phyloP scores from a whole-genome alignment of 352 stramenopile species.

The Pythium apleroticum region DNA sequence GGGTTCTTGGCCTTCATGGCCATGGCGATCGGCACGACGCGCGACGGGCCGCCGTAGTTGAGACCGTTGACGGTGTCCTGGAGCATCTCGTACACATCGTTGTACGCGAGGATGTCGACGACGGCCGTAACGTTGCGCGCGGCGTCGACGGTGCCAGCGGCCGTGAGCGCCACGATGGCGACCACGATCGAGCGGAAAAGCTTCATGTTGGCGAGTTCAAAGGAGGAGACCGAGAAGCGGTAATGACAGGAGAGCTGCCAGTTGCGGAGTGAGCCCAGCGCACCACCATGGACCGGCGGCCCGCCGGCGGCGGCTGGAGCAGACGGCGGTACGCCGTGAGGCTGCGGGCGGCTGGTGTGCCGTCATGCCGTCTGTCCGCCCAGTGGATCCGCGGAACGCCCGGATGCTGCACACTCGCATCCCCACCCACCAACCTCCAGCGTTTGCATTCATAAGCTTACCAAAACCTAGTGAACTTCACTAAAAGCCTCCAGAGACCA shows the following conservation, averaged over 20 bases:
- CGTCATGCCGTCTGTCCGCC: background rate
- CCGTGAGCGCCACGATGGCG: slow-evolving; percentile 27
- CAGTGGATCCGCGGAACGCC: slow-evolving; percentile 3
- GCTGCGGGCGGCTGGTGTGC: background rate
- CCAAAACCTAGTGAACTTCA: too few relatives aligned
- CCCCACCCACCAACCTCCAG: background rate
- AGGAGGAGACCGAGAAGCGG: background rate
- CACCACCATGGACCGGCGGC: background rate
- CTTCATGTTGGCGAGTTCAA: slow-evolving; percentile 33
- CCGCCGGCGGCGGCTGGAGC: background rate
- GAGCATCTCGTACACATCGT: slow-evolving; percentile 81
- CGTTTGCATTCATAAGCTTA: slow-evolving; percentile 1
- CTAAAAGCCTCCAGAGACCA: background rate
- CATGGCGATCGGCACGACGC: slow-evolving; percentile 62
- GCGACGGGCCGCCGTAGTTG: slow-evolving; percentile 69
- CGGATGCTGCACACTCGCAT: background rate
- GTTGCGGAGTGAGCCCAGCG: slow-evolving; percentile 1
- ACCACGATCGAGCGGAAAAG: slow-evolving; percentile 31
- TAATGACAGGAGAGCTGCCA: slow-evolving; percentile 20
- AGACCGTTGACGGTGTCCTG: slow-evolving; percentile 62
- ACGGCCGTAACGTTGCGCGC: slow-evolving; percentile 44
- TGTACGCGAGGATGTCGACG: slow-evolving; percentile 73
- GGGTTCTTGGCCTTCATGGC: slow-evolving; percentile 54
- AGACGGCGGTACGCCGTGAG: background rate
- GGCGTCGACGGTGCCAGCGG: slow-evolving; percentile 20